Conservation (phyloP, 768 basidiomycete genomes). For the Mycena rebaudengoi region DNA sequence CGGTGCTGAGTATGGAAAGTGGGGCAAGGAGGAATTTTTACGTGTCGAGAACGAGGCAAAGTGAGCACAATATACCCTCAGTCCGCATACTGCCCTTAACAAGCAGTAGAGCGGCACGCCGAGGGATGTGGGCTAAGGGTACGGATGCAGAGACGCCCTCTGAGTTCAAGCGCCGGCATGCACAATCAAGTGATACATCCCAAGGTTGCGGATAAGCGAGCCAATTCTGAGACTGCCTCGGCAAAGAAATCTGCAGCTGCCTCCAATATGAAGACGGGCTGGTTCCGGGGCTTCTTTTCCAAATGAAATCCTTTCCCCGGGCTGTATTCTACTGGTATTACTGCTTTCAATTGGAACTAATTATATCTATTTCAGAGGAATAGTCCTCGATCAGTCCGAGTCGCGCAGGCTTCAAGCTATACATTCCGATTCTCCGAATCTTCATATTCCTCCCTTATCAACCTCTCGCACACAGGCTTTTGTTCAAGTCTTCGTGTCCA, state of each 20-base stretch:
- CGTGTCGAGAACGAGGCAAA: conserved; percentile 70
- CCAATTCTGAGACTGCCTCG: not conserved
- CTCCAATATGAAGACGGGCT: conserved; percentile 7
- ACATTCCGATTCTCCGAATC: too few relatives aligned
- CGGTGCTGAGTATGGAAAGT: conserved; percentile 81
- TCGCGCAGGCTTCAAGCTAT: too few relatives aligned
- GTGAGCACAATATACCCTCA: conserved; percentile 47
- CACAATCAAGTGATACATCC: conserved; percentile 29
- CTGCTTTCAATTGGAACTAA: not conserved
- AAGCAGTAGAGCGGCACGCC: conserved; percentile 58
- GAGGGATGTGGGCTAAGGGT: conserved; percentile 81
- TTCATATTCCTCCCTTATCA: too few relatives aligned
- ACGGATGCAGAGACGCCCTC: conserved; percentile 70
- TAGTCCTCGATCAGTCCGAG: not conserved
- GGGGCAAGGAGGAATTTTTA: conserved; percentile 71
- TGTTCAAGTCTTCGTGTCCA: too few relatives aligned
- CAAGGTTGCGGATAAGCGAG: conserved; percentile 20
- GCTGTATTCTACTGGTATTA: conserved; percentile 10
- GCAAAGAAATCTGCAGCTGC: not conserved
- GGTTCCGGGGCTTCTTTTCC: conserved; percentile 15
- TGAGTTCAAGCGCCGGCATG: conserved; percentile 80
- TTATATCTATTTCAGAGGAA: conserved; percentile 3
- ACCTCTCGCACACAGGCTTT: too few relatives aligned
- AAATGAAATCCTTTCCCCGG: not conserved
- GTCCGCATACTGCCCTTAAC: not conserved